Conservation (phyloP, 441 rosid species). For the Erodium trifolium region DNA sequence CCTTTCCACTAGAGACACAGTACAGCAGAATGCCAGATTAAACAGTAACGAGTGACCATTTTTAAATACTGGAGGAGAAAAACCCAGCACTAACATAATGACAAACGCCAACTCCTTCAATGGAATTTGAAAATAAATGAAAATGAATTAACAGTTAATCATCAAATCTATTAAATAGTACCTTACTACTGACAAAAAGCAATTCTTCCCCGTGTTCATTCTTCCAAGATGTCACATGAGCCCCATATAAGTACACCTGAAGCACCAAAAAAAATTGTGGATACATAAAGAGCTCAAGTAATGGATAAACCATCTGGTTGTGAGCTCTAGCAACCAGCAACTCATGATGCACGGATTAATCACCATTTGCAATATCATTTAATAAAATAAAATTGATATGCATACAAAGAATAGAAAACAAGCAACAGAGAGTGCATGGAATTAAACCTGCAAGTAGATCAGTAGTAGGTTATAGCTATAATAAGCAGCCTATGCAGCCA, state of each 20-base stretch:
- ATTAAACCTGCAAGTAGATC: neutral
- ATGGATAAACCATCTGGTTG: neutral
- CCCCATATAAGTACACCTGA: slow-evolving; percentile 54
- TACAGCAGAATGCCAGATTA: neutral
- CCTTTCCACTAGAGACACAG: neutral
- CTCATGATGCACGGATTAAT: neutral
- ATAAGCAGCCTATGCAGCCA: neutral
- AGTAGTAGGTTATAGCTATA: neutral
- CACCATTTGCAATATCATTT: neutral
- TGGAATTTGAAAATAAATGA: neutral
- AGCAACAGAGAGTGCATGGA: neutral
- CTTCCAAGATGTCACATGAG: slow-evolving; percentile 66
- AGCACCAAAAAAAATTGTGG: neutral
- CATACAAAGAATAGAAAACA: slow-evolving; percentile 3
- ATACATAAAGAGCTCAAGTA: neutral
- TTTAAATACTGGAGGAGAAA: neutral
- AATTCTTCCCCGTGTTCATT: slow-evolving; percentile 49
- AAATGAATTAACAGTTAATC: slow-evolving; percentile 6
- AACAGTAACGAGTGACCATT: neutral
- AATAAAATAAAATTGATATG: neutral
- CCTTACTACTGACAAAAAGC: slow-evolving; percentile 62
- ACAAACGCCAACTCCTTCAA: neutral
- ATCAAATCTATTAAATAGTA: slow-evolving; percentile 8
- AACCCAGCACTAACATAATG: neutral
- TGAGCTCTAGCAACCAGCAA: neutral